Conservation (phyloP, 148 eudicot genomes). For the Rhododendron molle region DNA sequence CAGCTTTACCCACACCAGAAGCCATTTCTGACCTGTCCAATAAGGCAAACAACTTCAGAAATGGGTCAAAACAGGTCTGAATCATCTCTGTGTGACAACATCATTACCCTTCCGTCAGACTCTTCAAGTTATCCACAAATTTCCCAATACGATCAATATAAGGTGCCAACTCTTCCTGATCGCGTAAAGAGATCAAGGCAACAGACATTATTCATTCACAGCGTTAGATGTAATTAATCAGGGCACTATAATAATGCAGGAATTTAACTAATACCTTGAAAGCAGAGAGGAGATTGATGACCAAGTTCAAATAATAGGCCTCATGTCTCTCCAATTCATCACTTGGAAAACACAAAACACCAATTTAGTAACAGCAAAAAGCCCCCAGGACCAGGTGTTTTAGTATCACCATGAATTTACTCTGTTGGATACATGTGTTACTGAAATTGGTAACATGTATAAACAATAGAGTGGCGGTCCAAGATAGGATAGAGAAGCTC, state of each 20-base stretch:
- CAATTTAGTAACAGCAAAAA: slow-evolving; percentile 1
- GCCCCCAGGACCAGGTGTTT: background rate
- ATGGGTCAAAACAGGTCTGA: background rate
- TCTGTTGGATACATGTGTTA: background rate
- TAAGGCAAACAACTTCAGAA: slow-evolving; percentile 6
- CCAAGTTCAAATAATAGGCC: slow-evolving; percentile 68
- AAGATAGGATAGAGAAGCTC: background rate
- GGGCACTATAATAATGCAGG: background rate
- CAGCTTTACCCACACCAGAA: slow-evolving; percentile 36
- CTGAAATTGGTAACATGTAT: background rate
- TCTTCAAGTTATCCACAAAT: slow-evolving; percentile 78
- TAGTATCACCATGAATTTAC: background rate
- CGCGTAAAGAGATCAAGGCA: background rate
- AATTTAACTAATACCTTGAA: slow-evolving; percentile 51
- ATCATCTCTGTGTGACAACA: background rate
- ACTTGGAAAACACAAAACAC: slow-evolving; percentile 36
- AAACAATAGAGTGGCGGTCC: background rate
- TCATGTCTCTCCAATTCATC: slow-evolving; percentile 83
- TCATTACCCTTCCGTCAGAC: slow-evolving; percentile 64
- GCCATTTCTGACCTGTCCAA: slow-evolving; percentile 39
- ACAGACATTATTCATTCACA: background rate
- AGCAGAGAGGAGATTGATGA: slow-evolving; percentile 62
- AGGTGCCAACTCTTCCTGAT: slow-evolving; percentile 83
- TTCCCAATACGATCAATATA: slow-evolving; percentile 64
- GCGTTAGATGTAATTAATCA: background rate